Base-by-base conservation (phyloP, 2,329 filamentous ascomycete genomes). In the Pseudogymnoascus sp. region DNA sequence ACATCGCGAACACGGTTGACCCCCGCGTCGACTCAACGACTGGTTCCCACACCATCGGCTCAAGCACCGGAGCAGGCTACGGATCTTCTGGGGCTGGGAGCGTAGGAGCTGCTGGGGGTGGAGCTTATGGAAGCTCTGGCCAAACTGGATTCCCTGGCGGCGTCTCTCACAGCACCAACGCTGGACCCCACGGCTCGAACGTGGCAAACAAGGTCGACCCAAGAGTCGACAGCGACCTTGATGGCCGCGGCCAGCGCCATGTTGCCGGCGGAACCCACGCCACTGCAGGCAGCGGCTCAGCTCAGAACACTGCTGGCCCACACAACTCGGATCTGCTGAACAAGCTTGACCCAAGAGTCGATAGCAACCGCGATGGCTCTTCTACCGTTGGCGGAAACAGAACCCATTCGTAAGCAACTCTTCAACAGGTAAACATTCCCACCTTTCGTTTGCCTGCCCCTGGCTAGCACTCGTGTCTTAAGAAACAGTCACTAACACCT, bases 381-480 rank as follows among this genome's bases (percentile, higher is more conserved):
- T 79, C 79, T 75, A 85, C 83, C 0, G 19, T 80, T 5, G 83
- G 83, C 33, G 78, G 80, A 59, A 77, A 85, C 73, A 83, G 81
- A 72, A 80, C 78, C 15, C 76, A 77, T 69, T 62, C 67, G 9
- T 73, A 74, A 73, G 64, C 33, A 19, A 36, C 21, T 65, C 44
- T 50, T 50, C 15, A 19, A 57, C 50, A 57, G 35, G 38, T 38
- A 61, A 63, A 23, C 21, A 38, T 42, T 62, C 63, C 64, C 19
- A 38, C 47, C 64, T 66, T 64, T 65, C 36, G 26, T 40, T 60
- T 65, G 65, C 61, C 31, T 57, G 50, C n/a, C 28, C 50, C 28
- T 57, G 26, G 50, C 26, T 57, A 17, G 26, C 26, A 33, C 31
- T 33, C 9, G n/a, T 31, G 13, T 19, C 9, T 31, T 19, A 8